Percentiles rank a stretch among this genome's conserved stretches.
These are phyloP conservation scores for Boeremia lycopersici DNA, from an alignment of 2,329 filamentous ascomycete genomes.

Conservation along the genomic window DNA sequence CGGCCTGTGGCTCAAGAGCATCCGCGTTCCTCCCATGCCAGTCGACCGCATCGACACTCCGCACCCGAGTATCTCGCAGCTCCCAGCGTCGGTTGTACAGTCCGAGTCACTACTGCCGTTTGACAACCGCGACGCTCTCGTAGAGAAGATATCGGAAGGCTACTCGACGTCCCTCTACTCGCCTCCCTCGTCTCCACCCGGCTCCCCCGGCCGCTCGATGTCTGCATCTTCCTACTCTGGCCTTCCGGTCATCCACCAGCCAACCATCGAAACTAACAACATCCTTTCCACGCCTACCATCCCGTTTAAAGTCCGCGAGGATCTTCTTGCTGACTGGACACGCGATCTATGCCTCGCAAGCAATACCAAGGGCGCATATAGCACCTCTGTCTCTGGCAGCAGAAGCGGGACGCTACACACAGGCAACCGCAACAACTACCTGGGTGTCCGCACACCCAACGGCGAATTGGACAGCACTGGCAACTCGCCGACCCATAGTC, in stretches of 20 bases:
- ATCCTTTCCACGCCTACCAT: slow-evolving; percentile 56
- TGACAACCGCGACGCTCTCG: slow-evolving; percentile 72
- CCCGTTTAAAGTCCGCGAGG: slow-evolving; percentile 70
- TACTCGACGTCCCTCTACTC: slow-evolving; percentile 69
- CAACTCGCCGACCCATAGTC: slow-evolving; percentile 41
- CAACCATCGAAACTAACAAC: slow-evolving; percentile 11
- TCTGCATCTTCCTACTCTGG: slow-evolving; percentile 56
- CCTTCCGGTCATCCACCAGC: slow-evolving; percentile 53
- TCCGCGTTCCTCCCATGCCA: slow-evolving; percentile 71
- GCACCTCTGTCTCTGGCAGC: slow-evolving; percentile 78
- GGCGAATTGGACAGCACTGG: slow-evolving; percentile 40
- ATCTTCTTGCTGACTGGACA: slow-evolving; percentile 81
- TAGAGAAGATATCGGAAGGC: slow-evolving; percentile 73
- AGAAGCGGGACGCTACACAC: slow-evolving; percentile 53
- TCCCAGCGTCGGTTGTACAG: slow-evolving; percentile 36
- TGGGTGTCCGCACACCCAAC: slow-evolving; percentile 62
- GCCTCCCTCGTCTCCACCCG: slow-evolving; percentile 71
- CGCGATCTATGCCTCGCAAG: slow-evolving; percentile 73
- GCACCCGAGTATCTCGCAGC: slow-evolving; percentile 27
- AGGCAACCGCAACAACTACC: slow-evolving; percentile 47
- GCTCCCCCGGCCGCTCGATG: slow-evolving; percentile 70
- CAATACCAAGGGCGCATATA: slow-evolving; percentile 71
- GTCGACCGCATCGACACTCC: slow-evolving; percentile 62
- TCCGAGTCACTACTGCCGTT: slow-evolving; percentile 68
- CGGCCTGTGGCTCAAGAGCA: slow-evolving; percentile 77